phyloP scores from a whole-genome alignment of 2,329 filamentous ascomycete species.

The Alternaria brassicicola region DNA sequence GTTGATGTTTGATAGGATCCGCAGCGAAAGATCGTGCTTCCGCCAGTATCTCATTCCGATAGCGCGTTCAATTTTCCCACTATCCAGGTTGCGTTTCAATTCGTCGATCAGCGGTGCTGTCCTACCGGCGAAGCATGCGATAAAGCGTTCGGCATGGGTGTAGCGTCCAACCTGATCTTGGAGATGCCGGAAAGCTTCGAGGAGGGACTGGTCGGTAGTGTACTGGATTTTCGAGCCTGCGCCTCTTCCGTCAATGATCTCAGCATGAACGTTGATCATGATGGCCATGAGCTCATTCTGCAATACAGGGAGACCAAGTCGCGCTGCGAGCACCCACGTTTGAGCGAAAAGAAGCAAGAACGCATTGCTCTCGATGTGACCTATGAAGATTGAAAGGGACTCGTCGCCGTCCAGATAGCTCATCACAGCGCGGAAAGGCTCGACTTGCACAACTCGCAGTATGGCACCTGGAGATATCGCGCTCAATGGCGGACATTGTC shows the following conservation, averaged over 20 bases:
- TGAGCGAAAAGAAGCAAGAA: slow-evolving; percentile 10
- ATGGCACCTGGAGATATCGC: neutral
- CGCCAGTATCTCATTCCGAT: neutral
- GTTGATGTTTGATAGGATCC: neutral
- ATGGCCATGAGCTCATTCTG: slow-evolving; percentile 8
- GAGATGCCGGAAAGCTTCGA: neutral
- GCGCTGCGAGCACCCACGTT: slow-evolving; percentile 15
- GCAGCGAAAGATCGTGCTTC: neutral
- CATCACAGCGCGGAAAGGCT: slow-evolving; percentile 2
- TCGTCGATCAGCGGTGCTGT: neutral
- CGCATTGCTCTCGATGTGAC: neutral
- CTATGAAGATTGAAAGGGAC: neutral
- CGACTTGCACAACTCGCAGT: neutral
- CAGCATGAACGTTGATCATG: slow-evolving; percentile 4
- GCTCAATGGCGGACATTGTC: neutral
- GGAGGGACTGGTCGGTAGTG: neutral
- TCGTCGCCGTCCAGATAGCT: slow-evolving; percentile 4
- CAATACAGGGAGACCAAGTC: slow-evolving; percentile 1
- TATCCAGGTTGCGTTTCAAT: neutral
- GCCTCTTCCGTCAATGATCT: neutral
- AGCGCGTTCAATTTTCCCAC: neutral
- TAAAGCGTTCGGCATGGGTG: slow-evolving; percentile 14
- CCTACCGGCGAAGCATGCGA: slow-evolving; percentile 11
- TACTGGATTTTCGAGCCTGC: neutral
- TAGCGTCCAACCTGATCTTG: neutral